These are phyloP conservation scores for Diaporthe sp. DNA, from an alignment of 2,329 filamentous ascomycete genomes.

Conservation along the genomic window DNA sequence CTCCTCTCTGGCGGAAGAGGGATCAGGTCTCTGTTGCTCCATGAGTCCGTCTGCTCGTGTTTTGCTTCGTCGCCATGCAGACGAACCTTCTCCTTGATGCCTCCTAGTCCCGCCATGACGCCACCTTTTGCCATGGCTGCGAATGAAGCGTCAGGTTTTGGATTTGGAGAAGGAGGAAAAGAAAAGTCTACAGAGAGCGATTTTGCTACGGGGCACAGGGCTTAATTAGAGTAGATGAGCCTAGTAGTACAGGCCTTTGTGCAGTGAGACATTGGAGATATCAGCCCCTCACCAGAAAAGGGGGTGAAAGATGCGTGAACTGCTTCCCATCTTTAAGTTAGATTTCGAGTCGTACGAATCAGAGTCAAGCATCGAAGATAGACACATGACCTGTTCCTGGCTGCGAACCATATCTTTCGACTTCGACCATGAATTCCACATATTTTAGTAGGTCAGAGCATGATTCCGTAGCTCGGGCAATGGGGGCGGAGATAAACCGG, in stretches of 20 bases:
- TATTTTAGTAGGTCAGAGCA: neutral
- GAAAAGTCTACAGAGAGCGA: too few species aligned
- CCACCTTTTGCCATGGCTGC: constrained; percentile 6
- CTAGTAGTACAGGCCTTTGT: neutral
- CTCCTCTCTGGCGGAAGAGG: constrained; percentile 40
- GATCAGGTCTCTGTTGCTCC: constrained; percentile 42
- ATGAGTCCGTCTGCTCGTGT: constrained; percentile 41
- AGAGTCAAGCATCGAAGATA: neutral
- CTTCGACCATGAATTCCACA: neutral
- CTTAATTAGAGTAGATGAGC: neutral
- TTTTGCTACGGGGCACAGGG: too few species aligned
- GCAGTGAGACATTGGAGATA: neutral
- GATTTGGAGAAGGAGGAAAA: too few species aligned
- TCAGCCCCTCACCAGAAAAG: neutral
- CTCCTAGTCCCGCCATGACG: constrained; percentile 4
- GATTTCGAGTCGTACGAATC: neutral
- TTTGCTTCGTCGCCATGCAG: constrained; percentile 39
- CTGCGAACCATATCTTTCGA: neutral
- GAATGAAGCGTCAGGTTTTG: neutral
- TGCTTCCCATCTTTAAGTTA: neutral
- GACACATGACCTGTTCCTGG: neutral
- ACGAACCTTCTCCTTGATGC: constrained; percentile 37
- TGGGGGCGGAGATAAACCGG: neutral
- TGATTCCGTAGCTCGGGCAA: neutral
- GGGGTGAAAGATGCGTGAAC: too few species aligned